Conservation (phyloP, 352 stramenopile species). For the Phytophthora europaea region DNA sequence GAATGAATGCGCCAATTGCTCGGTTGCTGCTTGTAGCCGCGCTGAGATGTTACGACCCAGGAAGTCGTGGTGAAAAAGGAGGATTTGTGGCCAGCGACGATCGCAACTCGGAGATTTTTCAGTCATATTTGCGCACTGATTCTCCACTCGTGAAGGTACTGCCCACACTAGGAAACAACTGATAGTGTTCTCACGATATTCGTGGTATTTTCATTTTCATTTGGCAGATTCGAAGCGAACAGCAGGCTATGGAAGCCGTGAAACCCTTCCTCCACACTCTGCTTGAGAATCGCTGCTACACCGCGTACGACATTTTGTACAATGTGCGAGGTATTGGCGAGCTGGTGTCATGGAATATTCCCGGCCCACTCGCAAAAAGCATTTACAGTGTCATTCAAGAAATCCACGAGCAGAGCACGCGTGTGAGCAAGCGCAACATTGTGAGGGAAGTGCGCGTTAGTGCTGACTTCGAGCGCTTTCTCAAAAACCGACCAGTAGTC, state of each 20-base stretch:
- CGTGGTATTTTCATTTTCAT: background rate
- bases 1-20: conserved; percentile 56
- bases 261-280: conserved; percentile 50
- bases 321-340: conserved; percentile 58
- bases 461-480: conserved; percentile 51
- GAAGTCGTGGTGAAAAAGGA: conserved; percentile 38
- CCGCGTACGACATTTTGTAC: conserved; percentile 65
- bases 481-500: conserved; percentile 27
- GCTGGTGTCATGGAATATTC: conserved; percentile 65
- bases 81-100: conserved; percentile 50
- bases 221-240: conserved; percentile 61
- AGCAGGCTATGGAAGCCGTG: conserved; percentile 53
- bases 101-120: conserved; percentile 46
- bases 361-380: conserved; percentile 49
- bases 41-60: conserved; percentile 59
- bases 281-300: conserved; percentile 59
- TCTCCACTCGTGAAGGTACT: conserved; percentile 60
- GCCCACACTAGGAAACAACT: background rate
- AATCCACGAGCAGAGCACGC: conserved; percentile 51
- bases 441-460: conserved; percentile 54
- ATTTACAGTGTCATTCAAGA: conserved; percentile 70
- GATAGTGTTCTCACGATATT: background rate
- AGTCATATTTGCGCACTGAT: conserved; percentile 45
- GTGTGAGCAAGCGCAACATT: conserved; percentile 54
- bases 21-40: conserved; percentile 59